A percentile compares a stretch with the other conserved stretches of the same genome.
These are phyloP conservation scores for Neonectria ditissima DNA, from an alignment of 2,329 filamentous ascomycete species.

Conservation along the genomic window DNA sequence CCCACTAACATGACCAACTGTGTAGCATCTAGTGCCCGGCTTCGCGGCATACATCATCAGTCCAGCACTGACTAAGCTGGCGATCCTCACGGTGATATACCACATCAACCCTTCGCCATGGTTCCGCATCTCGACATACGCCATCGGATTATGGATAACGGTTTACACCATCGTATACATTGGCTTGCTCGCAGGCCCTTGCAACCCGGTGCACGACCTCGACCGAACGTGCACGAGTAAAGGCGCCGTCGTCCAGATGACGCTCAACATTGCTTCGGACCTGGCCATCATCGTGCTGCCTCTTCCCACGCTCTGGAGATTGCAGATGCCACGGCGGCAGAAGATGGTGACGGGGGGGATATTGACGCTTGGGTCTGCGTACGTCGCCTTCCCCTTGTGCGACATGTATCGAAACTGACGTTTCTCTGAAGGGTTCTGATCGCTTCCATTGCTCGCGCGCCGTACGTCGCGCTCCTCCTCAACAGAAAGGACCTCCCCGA, in stretches of 20 bases:
- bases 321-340: constrained; percentile 19
- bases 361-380: constrained; percentile 26
- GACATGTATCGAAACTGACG: background rate
- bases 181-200: constrained; percentile 8
- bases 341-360: constrained; percentile 17
- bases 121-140: constrained; percentile 10
- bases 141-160: background rate
- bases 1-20: background rate
- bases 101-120: constrained; percentile 11
- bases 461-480: constrained; percentile 16
- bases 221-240: constrained; percentile 11
- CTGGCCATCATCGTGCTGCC: constrained; percentile 20
- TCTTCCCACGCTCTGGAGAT: constrained; percentile 13
- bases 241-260: constrained; percentile 15
- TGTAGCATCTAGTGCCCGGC: background rate
- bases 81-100: constrained; percentile 16
- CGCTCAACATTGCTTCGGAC: constrained; percentile 23
- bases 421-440: constrained; percentile 16
- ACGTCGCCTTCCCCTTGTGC: background rate
- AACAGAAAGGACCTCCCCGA: constrained; percentile 10
- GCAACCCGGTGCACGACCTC: constrained; percentile 12
- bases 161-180: constrained; percentile 12
- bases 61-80: constrained; percentile 20
- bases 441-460: constrained; percentile 19
- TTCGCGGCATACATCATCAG: constrained; percentile 19